Conservation (phyloP, 257 asterid species). For the Solanum pimpinellifolium region DNA sequence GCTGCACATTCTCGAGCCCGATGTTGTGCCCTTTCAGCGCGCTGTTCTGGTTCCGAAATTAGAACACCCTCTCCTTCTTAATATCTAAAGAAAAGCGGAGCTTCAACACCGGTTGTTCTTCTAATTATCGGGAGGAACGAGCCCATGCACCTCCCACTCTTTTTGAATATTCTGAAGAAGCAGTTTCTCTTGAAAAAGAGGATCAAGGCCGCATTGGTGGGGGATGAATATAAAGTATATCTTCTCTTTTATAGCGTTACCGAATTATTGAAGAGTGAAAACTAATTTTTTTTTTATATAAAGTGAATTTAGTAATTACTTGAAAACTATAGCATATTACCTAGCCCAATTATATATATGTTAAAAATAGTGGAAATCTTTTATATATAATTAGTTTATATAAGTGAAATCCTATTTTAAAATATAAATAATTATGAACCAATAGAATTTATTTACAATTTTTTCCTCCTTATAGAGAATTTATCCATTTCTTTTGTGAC, state of each 20-base stretch:
- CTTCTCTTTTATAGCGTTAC: neutral
- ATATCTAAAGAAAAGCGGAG: too few relatives aligned
- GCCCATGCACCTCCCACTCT: too few relatives aligned
- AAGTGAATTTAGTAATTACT: neutral
- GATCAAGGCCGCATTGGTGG: too few relatives aligned
- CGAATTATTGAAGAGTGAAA: neutral
- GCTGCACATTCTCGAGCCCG: too few relatives aligned
- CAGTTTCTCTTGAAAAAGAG: too few relatives aligned
- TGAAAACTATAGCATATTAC: neutral
- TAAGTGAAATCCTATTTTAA: neutral
- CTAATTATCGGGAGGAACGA: too few relatives aligned
- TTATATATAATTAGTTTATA: neutral
- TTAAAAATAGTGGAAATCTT: neutral
- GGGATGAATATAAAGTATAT: neutral
- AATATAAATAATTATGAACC: neutral
- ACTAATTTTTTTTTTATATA: neutral
- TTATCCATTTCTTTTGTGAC: neutral
- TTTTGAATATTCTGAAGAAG: too few relatives aligned
- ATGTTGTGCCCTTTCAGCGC: too few relatives aligned
- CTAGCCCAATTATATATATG: neutral
- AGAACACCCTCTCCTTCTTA: too few relatives aligned
- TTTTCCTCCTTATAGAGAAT: neutral
- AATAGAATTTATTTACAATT: neutral
- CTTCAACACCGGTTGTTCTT: too few relatives aligned
- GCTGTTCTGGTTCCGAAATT: too few relatives aligned